These are phyloP conservation scores for Lactifluus hygrophoroides DNA, from an alignment of 768 basidiomycete species.

Conservation along the genomic window DNA sequence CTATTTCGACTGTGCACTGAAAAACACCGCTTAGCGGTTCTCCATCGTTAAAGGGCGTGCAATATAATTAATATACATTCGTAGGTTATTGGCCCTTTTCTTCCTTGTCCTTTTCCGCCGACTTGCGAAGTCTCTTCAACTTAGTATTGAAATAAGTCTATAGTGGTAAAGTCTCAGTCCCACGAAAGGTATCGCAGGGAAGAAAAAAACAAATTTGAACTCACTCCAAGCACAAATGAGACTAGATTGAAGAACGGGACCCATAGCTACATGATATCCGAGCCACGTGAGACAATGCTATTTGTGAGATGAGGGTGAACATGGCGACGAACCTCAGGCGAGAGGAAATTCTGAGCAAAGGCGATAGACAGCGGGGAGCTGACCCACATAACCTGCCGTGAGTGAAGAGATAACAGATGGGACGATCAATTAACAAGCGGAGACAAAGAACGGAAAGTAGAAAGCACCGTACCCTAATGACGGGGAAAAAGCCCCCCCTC, in stretches of 20 bases:
- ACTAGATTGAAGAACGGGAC: slow-evolving; percentile 80
- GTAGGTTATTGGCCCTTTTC: slow-evolving; percentile 20
- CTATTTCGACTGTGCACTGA: too few relatives aligned
- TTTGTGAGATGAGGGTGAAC: neutral
- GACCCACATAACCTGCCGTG: slow-evolving; percentile 62
- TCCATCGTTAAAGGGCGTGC: neutral
- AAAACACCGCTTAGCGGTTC: neutral
- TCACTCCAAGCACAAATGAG: slow-evolving; percentile 67
- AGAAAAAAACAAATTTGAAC: slow-evolving; percentile 28
- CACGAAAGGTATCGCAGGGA: neutral
- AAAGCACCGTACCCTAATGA: slow-evolving; percentile 50
- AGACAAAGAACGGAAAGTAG: neutral
- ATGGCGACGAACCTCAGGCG: slow-evolving; percentile 50
- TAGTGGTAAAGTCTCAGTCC: neutral
- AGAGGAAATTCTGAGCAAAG: slow-evolving; percentile 72
- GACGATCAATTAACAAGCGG: neutral
- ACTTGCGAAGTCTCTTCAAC: slow-evolving; percentile 44
- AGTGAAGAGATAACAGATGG: neutral
- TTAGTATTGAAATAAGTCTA: slow-evolving; percentile 67
- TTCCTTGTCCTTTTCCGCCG: slow-evolving; percentile 43
- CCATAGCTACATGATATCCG: slow-evolving; percentile 49
- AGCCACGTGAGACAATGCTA: neutral
- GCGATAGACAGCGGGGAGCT: slow-evolving; percentile 66
- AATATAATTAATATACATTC: neutral
- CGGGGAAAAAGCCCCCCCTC: slow-evolving; percentile 62